Conservation (phyloP, 140 eudicot species). For the Cichorium intybus region DNA sequence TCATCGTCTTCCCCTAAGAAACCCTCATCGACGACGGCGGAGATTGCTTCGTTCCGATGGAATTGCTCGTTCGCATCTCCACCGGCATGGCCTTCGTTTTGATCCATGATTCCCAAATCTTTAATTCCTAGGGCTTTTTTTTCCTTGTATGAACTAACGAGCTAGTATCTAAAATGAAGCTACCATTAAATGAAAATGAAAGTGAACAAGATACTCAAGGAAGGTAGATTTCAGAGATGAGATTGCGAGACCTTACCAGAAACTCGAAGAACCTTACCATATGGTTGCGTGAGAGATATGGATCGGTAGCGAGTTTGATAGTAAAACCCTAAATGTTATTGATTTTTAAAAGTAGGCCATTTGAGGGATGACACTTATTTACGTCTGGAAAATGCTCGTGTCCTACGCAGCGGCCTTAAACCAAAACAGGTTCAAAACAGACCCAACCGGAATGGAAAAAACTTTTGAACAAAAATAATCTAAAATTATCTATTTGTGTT, state of each 20-base stretch:
- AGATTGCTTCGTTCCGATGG: constrained; percentile 70
- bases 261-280: constrained; percentile 22
- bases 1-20: constrained; percentile 79
- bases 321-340: constrained; percentile 14
- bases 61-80: constrained; percentile 59
- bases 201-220: background rate
- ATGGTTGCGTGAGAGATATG: constrained; percentile 10
- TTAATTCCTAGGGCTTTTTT: constrained; percentile 29
- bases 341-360: background rate
- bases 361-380: background rate
- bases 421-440: background rate
- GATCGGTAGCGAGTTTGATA: constrained; percentile 11
- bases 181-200: constrained; percentile 1
- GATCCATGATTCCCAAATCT: constrained; percentile 38
- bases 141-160: background rate
- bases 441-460: background rate
- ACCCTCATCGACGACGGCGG: constrained; percentile 72
- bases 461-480: background rate
- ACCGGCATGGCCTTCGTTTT: constrained; percentile 33
- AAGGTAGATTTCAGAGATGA: background rate
- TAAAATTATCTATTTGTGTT: background rate
- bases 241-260: constrained; percentile 33
- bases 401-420: background rate
- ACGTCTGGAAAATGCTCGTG: background rate
- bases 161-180: background rate